These are phyloP conservation scores for Boletus sensibilis DNA, from an alignment of 768 basidiomycete genomes.

Conservation along the genomic window DNA sequence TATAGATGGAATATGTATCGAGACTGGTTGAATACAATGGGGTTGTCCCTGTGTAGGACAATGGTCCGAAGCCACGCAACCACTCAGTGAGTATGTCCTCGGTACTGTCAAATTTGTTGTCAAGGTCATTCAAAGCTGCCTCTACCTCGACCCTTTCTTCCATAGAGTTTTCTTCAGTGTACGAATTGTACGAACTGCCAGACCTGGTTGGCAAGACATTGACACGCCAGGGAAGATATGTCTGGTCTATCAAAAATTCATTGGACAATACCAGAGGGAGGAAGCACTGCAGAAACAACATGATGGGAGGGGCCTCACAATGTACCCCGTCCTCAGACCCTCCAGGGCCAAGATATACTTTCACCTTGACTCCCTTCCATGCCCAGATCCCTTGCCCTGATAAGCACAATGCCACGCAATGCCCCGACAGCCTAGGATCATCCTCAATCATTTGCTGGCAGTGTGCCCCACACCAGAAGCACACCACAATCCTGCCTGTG, in stretches of 20 bases:
- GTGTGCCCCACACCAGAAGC: no score
- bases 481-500: no score
- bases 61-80: slow-evolving; percentile 45
- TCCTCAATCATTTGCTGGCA: no score
- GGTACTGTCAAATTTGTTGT: slow-evolving; percentile 63
- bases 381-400: no score
- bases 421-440: no score
- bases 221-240: slow-evolving; percentile 68
- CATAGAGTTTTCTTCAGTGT: slow-evolving; percentile 55
- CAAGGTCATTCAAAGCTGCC: slow-evolving; percentile 63
- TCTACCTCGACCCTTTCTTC: slow-evolving; percentile 59
- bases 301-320: slow-evolving; percentile 62
- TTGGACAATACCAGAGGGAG: slow-evolving; percentile 44
- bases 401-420: no score
- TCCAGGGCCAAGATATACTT: no score
- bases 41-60: slow-evolving; percentile 33
- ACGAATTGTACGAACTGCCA: slow-evolving; percentile 44
- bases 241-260: slow-evolving; percentile 54
- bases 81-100: slow-evolving; percentile 67
- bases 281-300: slow-evolving; percentile 73
- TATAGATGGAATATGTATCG: slow-evolving; percentile 37
- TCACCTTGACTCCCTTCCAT: no score
- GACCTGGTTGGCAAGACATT: slow-evolving; percentile 52
- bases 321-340: no score
- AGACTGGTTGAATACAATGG: slow-evolving; percentile 36